phyloP scores from a whole-genome alignment of 2,329 filamentous ascomycete genomes.

The Dactylellina parvicollis region DNA sequence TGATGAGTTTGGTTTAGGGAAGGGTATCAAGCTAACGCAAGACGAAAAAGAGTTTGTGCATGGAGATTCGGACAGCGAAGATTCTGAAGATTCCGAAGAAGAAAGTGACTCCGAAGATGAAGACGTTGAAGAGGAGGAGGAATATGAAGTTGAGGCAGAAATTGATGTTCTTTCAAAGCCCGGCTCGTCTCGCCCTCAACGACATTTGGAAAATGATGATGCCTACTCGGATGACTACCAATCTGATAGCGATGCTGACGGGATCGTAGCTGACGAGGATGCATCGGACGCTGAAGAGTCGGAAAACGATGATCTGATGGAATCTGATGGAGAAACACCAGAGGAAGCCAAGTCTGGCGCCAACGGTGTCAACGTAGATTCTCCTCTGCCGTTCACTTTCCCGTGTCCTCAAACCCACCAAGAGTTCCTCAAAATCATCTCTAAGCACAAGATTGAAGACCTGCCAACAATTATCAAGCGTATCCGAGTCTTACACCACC shows the following conservation, averaged over 20 bases:
- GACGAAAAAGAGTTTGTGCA: slow-evolving; percentile 62
- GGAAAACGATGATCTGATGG: slow-evolving; percentile 72
- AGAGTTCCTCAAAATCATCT: slow-evolving; percentile 75
- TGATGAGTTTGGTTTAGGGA: slow-evolving; percentile 71
- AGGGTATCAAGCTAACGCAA: slow-evolving; percentile 64
- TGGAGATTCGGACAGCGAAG: slow-evolving; percentile 38
- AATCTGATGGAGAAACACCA: slow-evolving; percentile 66
- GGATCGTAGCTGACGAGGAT: slow-evolving; percentile 62
- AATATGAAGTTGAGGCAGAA: slow-evolving; percentile 68
- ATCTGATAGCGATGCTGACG: slow-evolving; percentile 62
- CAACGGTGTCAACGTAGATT: slow-evolving; percentile 63
- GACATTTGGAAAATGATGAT: slow-evolving; percentile 69
- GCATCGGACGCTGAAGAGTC: slow-evolving; percentile 74
- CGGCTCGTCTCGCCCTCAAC: slow-evolving; percentile 63
- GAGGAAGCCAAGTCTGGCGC: slow-evolving; percentile 65
- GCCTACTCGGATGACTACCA: slow-evolving; percentile 67
- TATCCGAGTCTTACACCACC: slow-evolving; percentile 90
- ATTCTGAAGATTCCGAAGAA: slow-evolving; percentile 36
- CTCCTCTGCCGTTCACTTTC: slow-evolving; percentile 81
- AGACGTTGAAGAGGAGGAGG: slow-evolving; percentile 62
- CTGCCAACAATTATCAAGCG: slow-evolving; percentile 84
- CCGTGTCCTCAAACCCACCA: slow-evolving; percentile 81
- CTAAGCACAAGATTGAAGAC: slow-evolving; percentile 71
- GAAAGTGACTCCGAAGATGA: slow-evolving; percentile 57
- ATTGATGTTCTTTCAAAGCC: slow-evolving; percentile 64